A percentile compares a stretch with the other conserved stretches of the same genome.
phyloP scores from a whole-genome alignment of 768 basidiomycete species.

The Lactarius pseudohatsudake region DNA sequence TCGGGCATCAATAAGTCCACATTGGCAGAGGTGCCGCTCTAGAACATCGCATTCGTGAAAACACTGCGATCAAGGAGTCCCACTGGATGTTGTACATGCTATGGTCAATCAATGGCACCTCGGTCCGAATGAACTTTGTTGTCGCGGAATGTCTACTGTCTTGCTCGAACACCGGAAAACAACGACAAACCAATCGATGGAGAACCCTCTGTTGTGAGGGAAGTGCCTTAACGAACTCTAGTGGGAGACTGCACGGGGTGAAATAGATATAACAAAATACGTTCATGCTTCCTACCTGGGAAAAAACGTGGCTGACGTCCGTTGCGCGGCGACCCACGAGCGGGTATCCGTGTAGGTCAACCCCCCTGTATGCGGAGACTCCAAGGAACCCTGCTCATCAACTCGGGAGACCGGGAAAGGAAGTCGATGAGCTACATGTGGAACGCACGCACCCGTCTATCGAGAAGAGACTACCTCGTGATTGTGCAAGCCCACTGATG shows the following conservation, averaged over 20 bases:
- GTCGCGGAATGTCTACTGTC: background rate
- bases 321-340: constrained; percentile 44
- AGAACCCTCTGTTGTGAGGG: constrained; percentile 24
- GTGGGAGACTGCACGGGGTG: constrained; percentile 21
- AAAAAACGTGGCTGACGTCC: constrained; percentile 42
- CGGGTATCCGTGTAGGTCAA: constrained; percentile 44
- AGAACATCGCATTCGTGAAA: constrained; percentile 3
- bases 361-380: constrained; percentile 29
- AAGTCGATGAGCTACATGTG: background rate
- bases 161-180: background rate
- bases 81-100: constrained; percentile 1
- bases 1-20: constrained; percentile 25
- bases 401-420: constrained; percentile 33
- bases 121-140: constrained; percentile 20
- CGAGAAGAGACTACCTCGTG: constrained; percentile 38
- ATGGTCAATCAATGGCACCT: constrained; percentile 18
- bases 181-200: too few relatives aligned
- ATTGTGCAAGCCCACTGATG: constrained; percentile 42
- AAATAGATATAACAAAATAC: constrained; percentile 4
- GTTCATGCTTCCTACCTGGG: constrained; percentile 43
- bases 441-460: constrained; percentile 37
- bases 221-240: constrained; percentile 14
- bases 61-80: background rate
- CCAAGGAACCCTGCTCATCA: background rate
- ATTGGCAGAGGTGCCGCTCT: constrained; percentile 13